Evolutionary conservation across 495 filamentous ascomycete genomes (phyloP).

Genomic region (Diplogelasinospora grovesii): DNA sequence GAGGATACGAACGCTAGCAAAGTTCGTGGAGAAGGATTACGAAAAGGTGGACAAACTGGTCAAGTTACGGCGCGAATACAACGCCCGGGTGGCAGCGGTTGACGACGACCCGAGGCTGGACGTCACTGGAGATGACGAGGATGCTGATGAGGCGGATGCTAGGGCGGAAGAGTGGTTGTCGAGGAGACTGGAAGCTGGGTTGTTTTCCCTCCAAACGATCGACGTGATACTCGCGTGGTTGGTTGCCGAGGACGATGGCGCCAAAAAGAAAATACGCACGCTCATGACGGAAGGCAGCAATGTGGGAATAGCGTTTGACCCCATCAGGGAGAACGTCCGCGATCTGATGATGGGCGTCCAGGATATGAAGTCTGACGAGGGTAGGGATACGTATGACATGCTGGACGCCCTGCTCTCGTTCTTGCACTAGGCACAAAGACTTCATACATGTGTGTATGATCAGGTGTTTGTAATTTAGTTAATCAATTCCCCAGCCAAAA

Average conservation of each 20-base stretch:
- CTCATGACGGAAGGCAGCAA: conserved; percentile 65
- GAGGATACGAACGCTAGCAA: conserved; percentile 81
- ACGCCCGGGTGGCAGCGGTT: conserved; percentile 52
- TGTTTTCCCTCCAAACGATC: conserved; percentile 79
- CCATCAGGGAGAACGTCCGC: conserved; percentile 60
- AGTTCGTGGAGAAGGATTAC: conserved; percentile 94
- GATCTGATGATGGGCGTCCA: conserved; percentile 63
- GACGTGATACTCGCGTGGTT: conserved; percentile 92
- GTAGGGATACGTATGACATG: conserved; percentile 63
- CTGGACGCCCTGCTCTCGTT: conserved; percentile 59
- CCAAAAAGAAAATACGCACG: conserved; percentile 55
- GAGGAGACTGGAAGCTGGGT: conserved; percentile 73
- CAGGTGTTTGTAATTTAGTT: no score
- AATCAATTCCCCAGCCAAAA: conserved; percentile 16
- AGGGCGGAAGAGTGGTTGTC: conserved; percentile 70
- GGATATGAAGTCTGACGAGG: conserved; percentile 46
- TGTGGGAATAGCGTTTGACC: no score
- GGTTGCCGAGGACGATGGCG: conserved; percentile 81
- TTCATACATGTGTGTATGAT: no score
- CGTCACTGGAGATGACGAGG: conserved; percentile 54
- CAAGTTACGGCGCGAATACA: conserved; percentile 64
- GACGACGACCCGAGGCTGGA: no score
- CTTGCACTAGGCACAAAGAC: conserved; percentile 44
- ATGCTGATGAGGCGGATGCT: conserved; percentile 52
- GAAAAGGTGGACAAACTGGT: conserved; percentile 70